A percentile compares a stretch with the other conserved stretches of the same genome.
Conservation (phyloP, 1,139 yeast species). For the Kurtzmaniella quercitrusa region DNA sequence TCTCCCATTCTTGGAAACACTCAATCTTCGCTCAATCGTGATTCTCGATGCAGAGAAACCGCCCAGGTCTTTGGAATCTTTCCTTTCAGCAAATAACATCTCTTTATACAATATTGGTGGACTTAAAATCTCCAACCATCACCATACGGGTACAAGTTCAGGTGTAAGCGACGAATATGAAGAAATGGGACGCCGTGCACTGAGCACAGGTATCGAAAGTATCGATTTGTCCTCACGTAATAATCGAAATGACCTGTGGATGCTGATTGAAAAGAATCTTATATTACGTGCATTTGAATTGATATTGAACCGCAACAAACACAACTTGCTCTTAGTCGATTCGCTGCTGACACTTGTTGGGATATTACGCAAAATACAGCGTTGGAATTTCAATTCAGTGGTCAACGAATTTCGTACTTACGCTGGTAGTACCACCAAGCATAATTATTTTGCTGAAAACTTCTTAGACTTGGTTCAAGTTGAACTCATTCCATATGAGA, state of each 20-base stretch:
- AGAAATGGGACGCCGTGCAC: slow-evolving; percentile 9
- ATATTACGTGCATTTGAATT: slow-evolving; percentile 56
- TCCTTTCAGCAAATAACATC: slow-evolving; percentile 41
- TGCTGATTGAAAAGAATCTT: slow-evolving; percentile 61
- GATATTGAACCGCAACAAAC: slow-evolving; percentile 58
- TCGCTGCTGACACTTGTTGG: slow-evolving; percentile 79
- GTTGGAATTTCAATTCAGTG: slow-evolving; percentile 84
- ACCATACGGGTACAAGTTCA: slow-evolving; percentile 27
- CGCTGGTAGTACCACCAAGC: slow-evolving; percentile 59
- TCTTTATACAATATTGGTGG: slow-evolving; percentile 46
- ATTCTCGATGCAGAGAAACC: slow-evolving; percentile 73
- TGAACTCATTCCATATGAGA: slow-evolving; percentile 45
- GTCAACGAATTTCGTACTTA: slow-evolving; percentile 80
- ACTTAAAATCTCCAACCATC: slow-evolving; percentile 40
- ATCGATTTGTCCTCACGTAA: slow-evolving; percentile 10
- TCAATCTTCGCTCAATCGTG: slow-evolving; percentile 53
- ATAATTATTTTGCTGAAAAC: slow-evolving; percentile 77
- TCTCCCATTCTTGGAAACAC: slow-evolving; percentile 63
- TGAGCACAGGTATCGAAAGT: slow-evolving; percentile 2
- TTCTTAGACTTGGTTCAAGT: slow-evolving; percentile 69
- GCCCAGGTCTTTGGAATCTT: slow-evolving; percentile 47
- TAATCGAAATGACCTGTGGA: slow-evolving; percentile 56
- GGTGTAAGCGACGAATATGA: slow-evolving; percentile 19
- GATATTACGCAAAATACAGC: slow-evolving; percentile 72
- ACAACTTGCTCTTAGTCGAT: slow-evolving; percentile 74